Evolutionary conservation across 495 filamentous ascomycete genomes (phyloP).

Genomic region (Penicillium mononematosum): DNA sequence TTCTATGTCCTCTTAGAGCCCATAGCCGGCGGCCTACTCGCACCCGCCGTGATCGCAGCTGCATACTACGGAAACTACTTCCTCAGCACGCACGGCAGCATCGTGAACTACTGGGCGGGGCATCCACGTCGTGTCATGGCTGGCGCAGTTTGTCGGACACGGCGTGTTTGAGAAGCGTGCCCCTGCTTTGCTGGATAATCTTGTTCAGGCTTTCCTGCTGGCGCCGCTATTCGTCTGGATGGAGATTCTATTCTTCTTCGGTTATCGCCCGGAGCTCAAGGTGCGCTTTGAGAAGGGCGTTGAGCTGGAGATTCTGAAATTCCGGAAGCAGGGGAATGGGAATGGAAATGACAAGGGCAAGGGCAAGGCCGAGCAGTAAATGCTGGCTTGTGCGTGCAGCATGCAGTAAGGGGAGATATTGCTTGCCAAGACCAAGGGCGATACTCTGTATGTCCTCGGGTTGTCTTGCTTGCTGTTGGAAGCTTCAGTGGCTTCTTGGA

Average conservation of each 20-base stretch:
- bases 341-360: conserved; percentile 21
- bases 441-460: neutral
- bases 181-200: conserved; percentile 85
- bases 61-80: conserved; percentile 76
- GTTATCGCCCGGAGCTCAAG: conserved; percentile 86
- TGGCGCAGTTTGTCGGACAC: conserved; percentile 88
- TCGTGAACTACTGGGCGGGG: conserved; percentile 70
- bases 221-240: conserved; percentile 99
- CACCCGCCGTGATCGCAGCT: conserved; percentile 68
- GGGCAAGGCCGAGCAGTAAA: conserved; percentile 11
- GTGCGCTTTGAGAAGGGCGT: conserved; percentile 74
- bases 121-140: conserved; percentile 73
- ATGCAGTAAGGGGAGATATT: conserved; percentile 7
- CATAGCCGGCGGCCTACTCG: conserved; percentile 74
- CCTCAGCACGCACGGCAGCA: conserved; percentile 59
- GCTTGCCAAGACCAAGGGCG: conserved; percentile 1
- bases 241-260: conserved; percentile 86
- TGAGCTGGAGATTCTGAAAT: conserved; percentile 54
- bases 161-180: conserved; percentile 85
- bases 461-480: neutral
- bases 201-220: conserved; percentile 87
- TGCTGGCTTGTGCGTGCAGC: neutral
- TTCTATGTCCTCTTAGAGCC: conserved; percentile 94
- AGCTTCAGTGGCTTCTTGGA: neutral
- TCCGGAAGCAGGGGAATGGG: conserved; percentile 37